Base-by-base conservation (phyloP, 345 rosid species). In the Eucalyptus sideroxylon region DNA sequence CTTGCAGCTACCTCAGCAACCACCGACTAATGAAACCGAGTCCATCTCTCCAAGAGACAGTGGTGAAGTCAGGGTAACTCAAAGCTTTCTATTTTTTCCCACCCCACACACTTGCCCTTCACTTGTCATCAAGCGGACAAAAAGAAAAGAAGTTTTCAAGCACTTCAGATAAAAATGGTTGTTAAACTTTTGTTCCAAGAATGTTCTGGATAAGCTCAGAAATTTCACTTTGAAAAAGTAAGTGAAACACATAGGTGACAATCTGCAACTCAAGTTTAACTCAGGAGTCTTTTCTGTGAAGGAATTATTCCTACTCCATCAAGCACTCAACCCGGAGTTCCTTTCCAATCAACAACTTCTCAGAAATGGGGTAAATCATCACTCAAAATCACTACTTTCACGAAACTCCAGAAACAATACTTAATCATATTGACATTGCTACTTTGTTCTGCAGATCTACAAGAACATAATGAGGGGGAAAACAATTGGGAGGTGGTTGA, bases 401-500 rank as follows among this genome's bases (percentile, higher is more conserved):
- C 13, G 27, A 7, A 40, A 86, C 62, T 86, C 16, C 67, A 86
- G 85, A 37, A 40, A 77, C 85, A 77, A 77, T 19, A 77, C 45
- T 77, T 77, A 27, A 56, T 82, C 30, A 88, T 31, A 19, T 53
- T 24, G 85, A 24, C n/a, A 17, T 53, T 30, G 50, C 16, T 62
- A 26, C 88, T 77, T 59, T 17, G 42, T 34, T 87, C 59, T 88
- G 93, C 94, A 96, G 99, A 72, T 95, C 82, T 96, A 92, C 94
- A 96, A 93, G 95, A 95, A 95, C 96, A 91, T 95, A 86, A 40
- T 94, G 90, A 93, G 89, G 92, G 96, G 99, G 80, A 91, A 94
- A 90, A 96, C 98, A 88, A 93, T 94, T 97, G 98, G 99, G 82
- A 95, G 98, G 91, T 92, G 99, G 96, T 30, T 96, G 89, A 97